Conservation (phyloP, 2,329 filamentous ascomycete species). For the Curvularia sp. region DNA sequence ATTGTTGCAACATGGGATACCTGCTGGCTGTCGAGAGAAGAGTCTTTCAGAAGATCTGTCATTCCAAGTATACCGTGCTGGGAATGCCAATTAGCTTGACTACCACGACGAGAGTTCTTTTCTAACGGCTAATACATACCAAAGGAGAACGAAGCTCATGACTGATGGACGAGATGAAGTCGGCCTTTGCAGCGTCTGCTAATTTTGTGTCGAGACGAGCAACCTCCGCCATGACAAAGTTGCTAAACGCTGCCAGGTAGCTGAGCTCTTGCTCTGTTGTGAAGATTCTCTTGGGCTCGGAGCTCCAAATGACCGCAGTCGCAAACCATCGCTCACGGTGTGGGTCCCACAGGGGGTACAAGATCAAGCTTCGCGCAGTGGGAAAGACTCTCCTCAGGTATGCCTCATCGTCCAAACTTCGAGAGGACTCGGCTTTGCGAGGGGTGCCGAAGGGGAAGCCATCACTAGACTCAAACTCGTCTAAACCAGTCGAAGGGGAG, state of each 20-base stretch:
- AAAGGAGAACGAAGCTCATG: conserved; percentile 68
- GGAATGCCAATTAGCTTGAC: background rate
- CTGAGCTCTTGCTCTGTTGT: conserved; percentile 48
- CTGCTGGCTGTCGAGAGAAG: conserved; percentile 48
- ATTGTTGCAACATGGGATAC: conserved; percentile 50
- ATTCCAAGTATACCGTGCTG: conserved; percentile 63
- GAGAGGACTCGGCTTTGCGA: conserved; percentile 39
- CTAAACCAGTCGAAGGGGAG: conserved; percentile 23
- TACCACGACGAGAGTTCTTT: background rate
- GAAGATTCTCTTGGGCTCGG: conserved; percentile 48
- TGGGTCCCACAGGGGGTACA: conserved; percentile 52
- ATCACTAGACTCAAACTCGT: conserved; percentile 28
- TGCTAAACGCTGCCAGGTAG: conserved; percentile 50
- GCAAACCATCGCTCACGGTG: conserved; percentile 50
- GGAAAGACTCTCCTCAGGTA: conserved; percentile 45
- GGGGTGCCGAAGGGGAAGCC: conserved; percentile 33
- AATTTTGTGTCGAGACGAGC: conserved; percentile 48
- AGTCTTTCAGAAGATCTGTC: conserved; percentile 45
- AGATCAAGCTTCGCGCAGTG: conserved; percentile 46
- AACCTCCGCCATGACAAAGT: conserved; percentile 51
- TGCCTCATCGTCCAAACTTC: conserved; percentile 45
- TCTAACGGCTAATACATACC: conserved; percentile 1
- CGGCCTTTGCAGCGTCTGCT: conserved; percentile 59
- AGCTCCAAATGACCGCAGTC: conserved; percentile 49
- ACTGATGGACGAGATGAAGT: conserved; percentile 66